Base-by-base conservation (phyloP, 2,329 filamentous ascomycete genomes). In the Aspergillus sclerotialis region DNA sequence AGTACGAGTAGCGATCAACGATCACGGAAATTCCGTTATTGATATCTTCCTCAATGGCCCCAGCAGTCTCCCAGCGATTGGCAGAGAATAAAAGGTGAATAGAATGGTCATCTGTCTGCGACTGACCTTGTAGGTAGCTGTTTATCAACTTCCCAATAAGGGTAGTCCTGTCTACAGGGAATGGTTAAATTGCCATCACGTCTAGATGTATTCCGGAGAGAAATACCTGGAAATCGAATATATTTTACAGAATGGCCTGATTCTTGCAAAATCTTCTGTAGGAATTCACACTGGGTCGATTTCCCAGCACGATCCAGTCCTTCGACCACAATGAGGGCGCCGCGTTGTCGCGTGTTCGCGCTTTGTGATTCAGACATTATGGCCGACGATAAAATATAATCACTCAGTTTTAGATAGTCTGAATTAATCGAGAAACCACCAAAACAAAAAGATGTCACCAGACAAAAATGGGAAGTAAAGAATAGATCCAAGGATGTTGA, bases 1-100 rank as follows among this genome's bases (percentile, higher is more conserved):
- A 92, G 68, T 94, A 90, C 58, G 93, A 94, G 67, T 96, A 98
- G 30, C 92, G 80, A 61, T 98, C 92, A 46, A 90, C 80, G 25
- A 98, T 70, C 19, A 98, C 73, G 0, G 78, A 92, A 13, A 72
- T 80, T 7, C 90, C 89, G 1, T 68, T 60, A 1, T 68, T 64
- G 5, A 95, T 67, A 34, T 67, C 60, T 24, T 56, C 40, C 21
- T 60, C 51, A 23, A 71, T 69, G 28, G 51, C 50, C 17, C 54
- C 53, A 10, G 65, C 61, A 26, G 68, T 60, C 55, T 94, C 89
- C 89, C 89, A 94, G 30, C 89, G 75, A 58, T 95, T 95, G 7
- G 89, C 87, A 39, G 82, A 87, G 62, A 94, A 94, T 13, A 94
- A 72, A 2, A 94, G 72, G 59, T 95, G 89, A 48, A 94, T 90